A percentile compares a stretch with the other conserved stretches of the same genome.
phyloP scores from a whole-genome alignment of 352 stramenopile genomes.

The Pythium coloratum region DNA sequence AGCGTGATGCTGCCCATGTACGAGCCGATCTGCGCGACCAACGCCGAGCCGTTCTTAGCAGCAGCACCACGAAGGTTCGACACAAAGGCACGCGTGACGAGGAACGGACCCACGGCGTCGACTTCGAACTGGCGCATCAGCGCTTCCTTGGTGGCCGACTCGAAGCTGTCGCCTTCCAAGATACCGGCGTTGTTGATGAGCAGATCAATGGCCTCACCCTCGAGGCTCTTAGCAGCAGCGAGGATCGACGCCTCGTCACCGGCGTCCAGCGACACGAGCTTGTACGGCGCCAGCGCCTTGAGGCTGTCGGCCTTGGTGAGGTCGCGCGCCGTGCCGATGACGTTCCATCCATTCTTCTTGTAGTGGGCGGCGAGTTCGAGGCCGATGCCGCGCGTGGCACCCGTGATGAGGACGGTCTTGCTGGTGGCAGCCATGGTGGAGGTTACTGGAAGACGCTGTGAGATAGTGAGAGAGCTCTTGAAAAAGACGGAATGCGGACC shows the following conservation, averaged over 20 bases:
- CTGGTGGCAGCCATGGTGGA: slow-evolving; percentile 8
- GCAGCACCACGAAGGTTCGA: slow-evolving; percentile 30
- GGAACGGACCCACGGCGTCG: slow-evolving; percentile 52
- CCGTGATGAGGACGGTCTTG: slow-evolving; percentile 31
- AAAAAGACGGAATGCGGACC: neutral
- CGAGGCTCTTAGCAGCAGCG: slow-evolving; percentile 29
- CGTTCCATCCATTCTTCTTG: slow-evolving; percentile 15
- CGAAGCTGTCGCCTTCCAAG: slow-evolving; percentile 20
- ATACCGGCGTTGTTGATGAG: slow-evolving; percentile 62
- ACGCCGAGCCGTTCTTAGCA: slow-evolving; percentile 18
- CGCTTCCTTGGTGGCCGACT: slow-evolving; percentile 33
- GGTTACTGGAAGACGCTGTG: too few species aligned
- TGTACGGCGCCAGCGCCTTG: too few species aligned
- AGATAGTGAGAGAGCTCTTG: neutral
- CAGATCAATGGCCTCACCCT: slow-evolving; percentile 43
- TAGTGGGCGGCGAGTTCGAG: slow-evolving; percentile 26
- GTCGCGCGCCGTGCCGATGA: too few species aligned
- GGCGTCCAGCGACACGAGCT: slow-evolving; percentile 42
- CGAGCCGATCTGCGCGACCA: slow-evolving; percentile 37
- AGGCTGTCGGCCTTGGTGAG: too few species aligned
- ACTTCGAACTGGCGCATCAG: slow-evolving; percentile 56
- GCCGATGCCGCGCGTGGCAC: slow-evolving; percentile 32
- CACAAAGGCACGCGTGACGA: too few species aligned
- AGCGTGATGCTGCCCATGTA: slow-evolving; percentile 43
- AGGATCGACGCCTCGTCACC: slow-evolving; percentile 41